Conservation (phyloP, 768 basidiomycete genomes). For the Pleurotus ostreatus region DNA sequence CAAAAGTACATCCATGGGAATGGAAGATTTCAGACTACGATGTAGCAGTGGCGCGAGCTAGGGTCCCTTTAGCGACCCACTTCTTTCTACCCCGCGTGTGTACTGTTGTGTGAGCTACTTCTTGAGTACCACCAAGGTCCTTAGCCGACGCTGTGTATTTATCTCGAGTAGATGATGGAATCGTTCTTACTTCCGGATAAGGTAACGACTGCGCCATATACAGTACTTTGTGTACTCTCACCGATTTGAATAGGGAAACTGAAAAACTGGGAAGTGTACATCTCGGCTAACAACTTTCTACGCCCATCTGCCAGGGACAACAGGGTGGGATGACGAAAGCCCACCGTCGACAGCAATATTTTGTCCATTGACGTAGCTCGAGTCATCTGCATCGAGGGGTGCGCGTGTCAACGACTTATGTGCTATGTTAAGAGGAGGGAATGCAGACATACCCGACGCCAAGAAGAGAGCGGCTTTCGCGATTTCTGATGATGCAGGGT, state of each 20-base stretch:
- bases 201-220: background rate
- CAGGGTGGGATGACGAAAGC: constrained; percentile 73
- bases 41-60: background rate
- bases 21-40: constrained; percentile 8
- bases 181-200: background rate
- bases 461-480: constrained; percentile 83
- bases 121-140: too few relatives aligned
- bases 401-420: background rate
- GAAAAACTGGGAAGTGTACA: too few relatives aligned
- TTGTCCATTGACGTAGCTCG: constrained; percentile 91
- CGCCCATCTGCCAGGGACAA: constrained; percentile 71
- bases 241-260: background rate
- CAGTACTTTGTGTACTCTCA: background rate
- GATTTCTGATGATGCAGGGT: constrained; percentile 55
- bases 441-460: constrained; percentile 63
- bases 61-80: too few relatives aligned
- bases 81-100: too few relatives aligned
- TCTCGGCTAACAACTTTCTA: constrained; percentile 36
- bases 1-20: constrained; percentile 9
- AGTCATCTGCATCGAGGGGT: constrained; percentile 53
- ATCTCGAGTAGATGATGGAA: background rate
- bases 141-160: too few relatives aligned
- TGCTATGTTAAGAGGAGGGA: background rate
- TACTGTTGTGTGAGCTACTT: too few relatives aligned
- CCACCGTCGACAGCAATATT: constrained; percentile 87